A percentile compares a stretch with the other conserved stretches of the same genome.
phyloP scores from a whole-genome alignment of 2,329 filamentous ascomycete genomes.

The Byssochlamys sp. region DNA sequence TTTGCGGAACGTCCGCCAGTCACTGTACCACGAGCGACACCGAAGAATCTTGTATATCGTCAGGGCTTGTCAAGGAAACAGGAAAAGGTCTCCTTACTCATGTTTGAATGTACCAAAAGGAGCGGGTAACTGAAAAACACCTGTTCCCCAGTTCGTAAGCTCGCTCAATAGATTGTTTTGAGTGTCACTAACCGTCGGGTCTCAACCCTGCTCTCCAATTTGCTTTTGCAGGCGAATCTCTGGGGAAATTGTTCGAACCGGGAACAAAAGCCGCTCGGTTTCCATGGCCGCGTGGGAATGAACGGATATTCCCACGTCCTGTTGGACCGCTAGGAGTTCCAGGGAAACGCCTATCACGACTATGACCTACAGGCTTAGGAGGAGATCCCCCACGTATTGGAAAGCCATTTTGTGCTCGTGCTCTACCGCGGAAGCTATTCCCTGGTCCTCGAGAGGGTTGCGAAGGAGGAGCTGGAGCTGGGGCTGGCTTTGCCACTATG shows the following conservation, averaged over 20 bases:
- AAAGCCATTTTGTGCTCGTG: background rate
- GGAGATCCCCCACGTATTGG: background rate
- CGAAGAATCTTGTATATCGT: conserved; percentile 12
- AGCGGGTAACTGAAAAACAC: conserved; percentile 9
- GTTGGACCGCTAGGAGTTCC: conserved; percentile 1
- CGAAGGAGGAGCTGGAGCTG: background rate
- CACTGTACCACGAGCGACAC: conserved; percentile 8
- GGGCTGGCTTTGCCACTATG: background rate
- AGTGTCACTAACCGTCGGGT: conserved; percentile 9
- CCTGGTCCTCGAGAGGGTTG: background rate
- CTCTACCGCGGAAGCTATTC: background rate
- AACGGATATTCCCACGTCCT: conserved; percentile 2
- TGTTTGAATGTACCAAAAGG: conserved; percentile 14
- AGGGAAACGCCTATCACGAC: background rate
- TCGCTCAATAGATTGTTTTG: background rate
- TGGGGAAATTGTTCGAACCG: conserved; percentile 9
- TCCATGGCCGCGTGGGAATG: conserved; percentile 1
- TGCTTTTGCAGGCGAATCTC: conserved; percentile 15
- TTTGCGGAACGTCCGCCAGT: background rate
- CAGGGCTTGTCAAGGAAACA: background rate
- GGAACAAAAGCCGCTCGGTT: background rate
- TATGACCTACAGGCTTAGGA: background rate
- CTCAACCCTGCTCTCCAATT: conserved; percentile 15
- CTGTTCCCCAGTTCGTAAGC: conserved; percentile 3
- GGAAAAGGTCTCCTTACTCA: conserved; percentile 10